Evolutionary conservation across 768 basidiomycete genomes (phyloP).

Genomic region (Kwoniella pini): DNA sequence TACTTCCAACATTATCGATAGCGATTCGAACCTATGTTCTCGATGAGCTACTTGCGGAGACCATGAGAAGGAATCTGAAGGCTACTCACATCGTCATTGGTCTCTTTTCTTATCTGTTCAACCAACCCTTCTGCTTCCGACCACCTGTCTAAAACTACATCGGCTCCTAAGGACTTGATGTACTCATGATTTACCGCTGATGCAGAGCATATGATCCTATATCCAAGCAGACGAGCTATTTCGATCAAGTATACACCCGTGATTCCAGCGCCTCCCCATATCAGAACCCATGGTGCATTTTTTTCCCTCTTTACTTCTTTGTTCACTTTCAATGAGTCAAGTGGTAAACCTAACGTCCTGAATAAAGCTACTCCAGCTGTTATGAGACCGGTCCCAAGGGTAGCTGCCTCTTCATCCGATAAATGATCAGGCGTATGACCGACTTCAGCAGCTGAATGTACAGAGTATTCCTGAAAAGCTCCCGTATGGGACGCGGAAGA

Average conservation of each 20-base stretch:
- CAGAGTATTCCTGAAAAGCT: conserved; percentile 44
- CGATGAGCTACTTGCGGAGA: no score
- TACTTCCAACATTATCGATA: conserved; percentile 34
- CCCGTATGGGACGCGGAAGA: conserved; percentile 26
- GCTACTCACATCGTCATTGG: conserved; percentile 33
- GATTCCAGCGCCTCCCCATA: conserved; percentile 39
- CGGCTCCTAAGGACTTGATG: conserved; percentile 58
- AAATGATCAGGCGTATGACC: conserved; percentile 31
- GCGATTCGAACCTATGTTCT: conserved; percentile 32
- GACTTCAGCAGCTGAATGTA: conserved; percentile 33
- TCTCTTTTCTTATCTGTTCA: conserved; percentile 25
- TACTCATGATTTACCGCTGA: conserved; percentile 56
- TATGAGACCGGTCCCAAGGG: conserved; percentile 38
- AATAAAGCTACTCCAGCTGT: conserved; percentile 41
- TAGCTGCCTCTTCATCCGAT: conserved; percentile 32
- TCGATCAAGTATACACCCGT: conserved; percentile 53
- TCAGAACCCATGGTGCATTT: conserved; percentile 26
- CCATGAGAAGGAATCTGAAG: no score
- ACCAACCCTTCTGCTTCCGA: conserved; percentile 16
- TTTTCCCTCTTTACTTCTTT: neutral
- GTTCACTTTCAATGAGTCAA: conserved; percentile 1
- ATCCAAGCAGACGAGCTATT: conserved; percentile 57
- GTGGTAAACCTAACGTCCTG: conserved; percentile 21
- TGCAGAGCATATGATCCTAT: conserved; percentile 59
- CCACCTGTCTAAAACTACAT: conserved; percentile 56